phyloP scores from a whole-genome alignment of 176 grass and related monocot genomes.

The Oryza glaberrima region DNA sequence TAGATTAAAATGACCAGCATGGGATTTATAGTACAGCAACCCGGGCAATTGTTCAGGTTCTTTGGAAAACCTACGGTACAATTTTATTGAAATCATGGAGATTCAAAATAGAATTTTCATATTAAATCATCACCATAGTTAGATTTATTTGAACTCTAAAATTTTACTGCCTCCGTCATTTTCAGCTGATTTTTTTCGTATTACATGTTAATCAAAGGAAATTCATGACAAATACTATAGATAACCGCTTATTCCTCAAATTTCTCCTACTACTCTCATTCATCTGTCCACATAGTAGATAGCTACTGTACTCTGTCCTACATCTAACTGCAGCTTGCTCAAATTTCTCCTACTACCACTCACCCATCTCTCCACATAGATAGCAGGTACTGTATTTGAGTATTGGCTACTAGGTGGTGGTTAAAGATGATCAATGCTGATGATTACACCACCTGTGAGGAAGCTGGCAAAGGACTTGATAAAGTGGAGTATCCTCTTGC shows the following conservation, averaged over 20 bases:
- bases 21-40: too few relatives aligned
- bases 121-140: too few relatives aligned
- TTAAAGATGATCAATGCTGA: conserved; percentile 26
- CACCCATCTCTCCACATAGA: neutral
- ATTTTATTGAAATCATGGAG: too few relatives aligned
- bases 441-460: conserved; percentile 49
- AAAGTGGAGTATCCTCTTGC: conserved; percentile 34
- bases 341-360: neutral
- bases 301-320: neutral
- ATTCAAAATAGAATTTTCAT: too few relatives aligned
- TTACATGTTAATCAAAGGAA: neutral
- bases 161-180: too few relatives aligned
- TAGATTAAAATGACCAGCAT: neutral
- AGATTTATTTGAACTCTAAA: too few relatives aligned
- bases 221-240: neutral
- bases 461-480: conserved; percentile 45
- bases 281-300: neutral
- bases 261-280: neutral
- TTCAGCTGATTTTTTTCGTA: neutral
- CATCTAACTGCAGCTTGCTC: neutral
- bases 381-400: neutral
- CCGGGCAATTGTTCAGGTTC: too few relatives aligned
- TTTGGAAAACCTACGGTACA: too few relatives aligned
- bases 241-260: neutral
- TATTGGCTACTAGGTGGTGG: neutral